phyloP scores from a whole-genome alignment of 306 rosid genomes.

The Prosopis cineraria region DNA sequence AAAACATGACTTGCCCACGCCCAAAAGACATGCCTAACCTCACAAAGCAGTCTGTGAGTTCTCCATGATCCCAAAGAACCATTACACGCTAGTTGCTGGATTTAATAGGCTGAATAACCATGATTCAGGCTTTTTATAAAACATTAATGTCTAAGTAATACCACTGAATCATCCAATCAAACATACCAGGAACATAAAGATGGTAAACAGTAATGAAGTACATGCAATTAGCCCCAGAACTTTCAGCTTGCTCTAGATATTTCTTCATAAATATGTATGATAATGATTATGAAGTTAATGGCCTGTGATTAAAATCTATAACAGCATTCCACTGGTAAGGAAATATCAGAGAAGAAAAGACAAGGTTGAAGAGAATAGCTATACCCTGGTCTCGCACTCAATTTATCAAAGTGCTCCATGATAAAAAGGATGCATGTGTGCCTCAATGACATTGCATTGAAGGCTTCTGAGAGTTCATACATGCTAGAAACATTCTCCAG shows the following conservation, averaged over 20 bases:
- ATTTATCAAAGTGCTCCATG: constrained; percentile 87
- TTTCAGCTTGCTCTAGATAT: neutral
- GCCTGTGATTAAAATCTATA: neutral
- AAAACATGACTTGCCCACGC: neutral
- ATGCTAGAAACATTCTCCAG: constrained; percentile 84
- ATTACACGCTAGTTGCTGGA: neutral
- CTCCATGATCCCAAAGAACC: neutral
- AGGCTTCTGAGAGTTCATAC: constrained; percentile 99
- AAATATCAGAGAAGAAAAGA: constrained; percentile 4
- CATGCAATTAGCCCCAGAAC: neutral
- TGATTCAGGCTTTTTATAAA: constrained; percentile 3
- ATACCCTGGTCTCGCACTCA: constrained; percentile 91
- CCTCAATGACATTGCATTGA: constrained; percentile 89
- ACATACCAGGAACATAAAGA: constrained; percentile 2
- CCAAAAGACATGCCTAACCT: neutral
- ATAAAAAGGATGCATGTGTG: constrained; percentile 89
- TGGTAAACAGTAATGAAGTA: neutral
- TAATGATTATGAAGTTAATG: neutral
- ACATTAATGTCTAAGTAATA: neutral
- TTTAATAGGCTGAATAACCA: neutral
- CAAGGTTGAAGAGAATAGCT: constrained; percentile 36
- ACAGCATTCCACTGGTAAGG: neutral
- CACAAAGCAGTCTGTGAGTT: neutral
- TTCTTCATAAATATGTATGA: neutral
- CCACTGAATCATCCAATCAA: neutral